Percentiles rank a stretch among this genome's conserved stretches.
phyloP scores from a whole-genome alignment of 2,329 filamentous ascomycete genomes.

The Phyllosticta citrichinensis region DNA sequence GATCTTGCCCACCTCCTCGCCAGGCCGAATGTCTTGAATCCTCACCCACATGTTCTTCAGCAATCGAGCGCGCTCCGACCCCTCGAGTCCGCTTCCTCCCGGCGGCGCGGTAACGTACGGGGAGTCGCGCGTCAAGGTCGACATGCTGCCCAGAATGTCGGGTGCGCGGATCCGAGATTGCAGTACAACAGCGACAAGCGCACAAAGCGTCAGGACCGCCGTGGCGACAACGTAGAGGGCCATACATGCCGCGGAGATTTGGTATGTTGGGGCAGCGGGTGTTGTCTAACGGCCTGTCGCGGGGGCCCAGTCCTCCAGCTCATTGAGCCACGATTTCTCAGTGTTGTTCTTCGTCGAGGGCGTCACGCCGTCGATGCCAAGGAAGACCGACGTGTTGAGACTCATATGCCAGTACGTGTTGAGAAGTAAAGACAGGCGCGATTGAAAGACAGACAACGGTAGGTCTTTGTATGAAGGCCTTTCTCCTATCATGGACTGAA shows the following conservation, averaged over 20 bases:
- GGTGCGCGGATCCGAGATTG: constrained; percentile 6
- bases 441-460: background rate
- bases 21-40: constrained; percentile 14
- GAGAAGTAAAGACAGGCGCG: constrained; percentile 11
- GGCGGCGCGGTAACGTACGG: constrained; percentile 9
- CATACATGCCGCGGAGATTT: background rate
- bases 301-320: background rate
- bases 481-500: background rate
- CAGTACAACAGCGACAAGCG: constrained; percentile 9
- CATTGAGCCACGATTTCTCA: background rate
- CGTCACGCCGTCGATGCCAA: background rate
- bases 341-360: background rate
- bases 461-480: background rate
- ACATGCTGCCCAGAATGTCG: constrained; percentile 12
- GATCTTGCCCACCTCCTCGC: constrained; percentile 12
- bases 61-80: constrained; percentile 7
- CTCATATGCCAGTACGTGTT: constrained; percentile 11
- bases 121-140: constrained; percentile 10
- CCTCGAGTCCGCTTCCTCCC: constrained; percentile 8
- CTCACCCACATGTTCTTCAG: constrained; percentile 12
- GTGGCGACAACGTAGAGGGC: constrained; percentile 1
- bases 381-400: constrained; percentile 1
- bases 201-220: constrained; percentile 3
- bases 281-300: background rate
- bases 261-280: background rate